Evolutionary conservation across 768 basidiomycete species (phyloP).

Genomic region (Lactarius pseudohatsudake): DNA sequence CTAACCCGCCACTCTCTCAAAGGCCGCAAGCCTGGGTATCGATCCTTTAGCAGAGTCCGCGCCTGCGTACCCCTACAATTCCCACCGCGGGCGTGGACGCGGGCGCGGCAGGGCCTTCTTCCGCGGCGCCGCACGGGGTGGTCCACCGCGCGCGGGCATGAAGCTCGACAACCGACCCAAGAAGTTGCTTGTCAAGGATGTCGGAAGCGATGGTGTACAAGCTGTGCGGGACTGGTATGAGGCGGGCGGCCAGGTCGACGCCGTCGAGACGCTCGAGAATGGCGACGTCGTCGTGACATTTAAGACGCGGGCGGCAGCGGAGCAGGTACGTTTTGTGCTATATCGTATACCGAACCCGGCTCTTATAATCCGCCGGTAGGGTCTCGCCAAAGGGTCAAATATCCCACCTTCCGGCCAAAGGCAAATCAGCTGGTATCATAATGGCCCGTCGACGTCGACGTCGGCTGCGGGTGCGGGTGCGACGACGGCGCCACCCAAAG

Average conservation of each 20-base stretch:
- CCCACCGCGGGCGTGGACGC: constrained; percentile 58
- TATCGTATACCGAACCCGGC: not conserved
- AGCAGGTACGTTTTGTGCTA: constrained; percentile 57
- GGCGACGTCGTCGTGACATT: constrained; percentile 68
- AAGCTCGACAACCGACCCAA: constrained; percentile 89
- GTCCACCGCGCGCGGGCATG: constrained; percentile 69
- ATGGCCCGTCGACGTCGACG: constrained; percentile 31
- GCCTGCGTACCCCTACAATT: constrained; percentile 40
- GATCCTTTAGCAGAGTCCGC: constrained; percentile 39
- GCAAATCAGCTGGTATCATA: constrained; percentile 63
- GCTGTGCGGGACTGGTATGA: constrained; percentile 83
- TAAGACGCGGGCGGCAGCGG: constrained; percentile 69
- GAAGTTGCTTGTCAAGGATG: constrained; percentile 73
- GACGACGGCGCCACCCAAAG: constrained; percentile 35
- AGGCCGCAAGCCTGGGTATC: constrained; percentile 79
- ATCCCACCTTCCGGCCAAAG: constrained; percentile 66
- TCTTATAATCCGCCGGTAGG: constrained; percentile 41
- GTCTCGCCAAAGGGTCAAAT: constrained; percentile 66
- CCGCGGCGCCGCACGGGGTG: constrained; percentile 64
- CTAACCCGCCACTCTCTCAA: not conserved
- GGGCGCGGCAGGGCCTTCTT: constrained; percentile 60
- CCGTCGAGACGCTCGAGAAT: constrained; percentile 51
- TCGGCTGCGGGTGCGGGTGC: constrained; percentile 27
- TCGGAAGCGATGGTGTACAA: constrained; percentile 52
- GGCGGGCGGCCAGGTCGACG: constrained; percentile 71